Evolutionary conservation across 73 alveolate species (phyloP), one percentile per base, ranked within the genome.

Genomic region (Symbiodinium natans): DNA sequence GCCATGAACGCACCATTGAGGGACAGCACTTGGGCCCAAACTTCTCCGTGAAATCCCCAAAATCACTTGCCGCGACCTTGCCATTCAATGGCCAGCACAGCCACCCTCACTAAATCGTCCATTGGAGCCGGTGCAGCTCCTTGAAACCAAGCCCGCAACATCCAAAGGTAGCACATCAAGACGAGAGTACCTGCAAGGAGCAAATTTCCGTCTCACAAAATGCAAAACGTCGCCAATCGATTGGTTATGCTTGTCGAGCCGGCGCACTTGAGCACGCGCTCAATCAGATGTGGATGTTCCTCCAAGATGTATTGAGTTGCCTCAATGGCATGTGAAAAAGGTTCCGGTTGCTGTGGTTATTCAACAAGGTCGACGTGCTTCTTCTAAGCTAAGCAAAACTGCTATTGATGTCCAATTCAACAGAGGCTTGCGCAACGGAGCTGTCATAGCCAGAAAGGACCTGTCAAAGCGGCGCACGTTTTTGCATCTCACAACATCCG

Each of bases 261-360:
- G 93, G 83, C 83, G 93, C 83, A 86, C 95, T 88, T 56, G 74
- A 88, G 86, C 86, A 88, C 95, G 33, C 95, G 85, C 95, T 88
- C 95, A 31, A 88, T 63, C 86, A 88, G 23, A 10, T 88, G 95
- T 7, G 95, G 95, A 46, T 88, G 95, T 33, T 88, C 95, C 41
- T 39, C 86, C 40, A 88, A 77, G 29, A 88, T 56, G 48, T 88
- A 88, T 3, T 75, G 33, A 1, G 95, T 39, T 56, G 95, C 95
- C 93, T 86, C 93, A 25, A 4, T 31, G 21, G 38, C 33, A 11
- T 15, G 7, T 11, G 40, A 6, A 0, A 63, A 1, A 46, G 6
- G 59, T 46, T 46, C 59, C 13, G 59, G 59, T 13, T 46, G 13
- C 59, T 9, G n/a, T n/a, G n/a, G n/a, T n/a, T n/a, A n/a, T n/a